Evolutionary conservation across 2,329 filamentous ascomycete genomes (phyloP).

Genomic region (Chaetomium globosum): DNA sequence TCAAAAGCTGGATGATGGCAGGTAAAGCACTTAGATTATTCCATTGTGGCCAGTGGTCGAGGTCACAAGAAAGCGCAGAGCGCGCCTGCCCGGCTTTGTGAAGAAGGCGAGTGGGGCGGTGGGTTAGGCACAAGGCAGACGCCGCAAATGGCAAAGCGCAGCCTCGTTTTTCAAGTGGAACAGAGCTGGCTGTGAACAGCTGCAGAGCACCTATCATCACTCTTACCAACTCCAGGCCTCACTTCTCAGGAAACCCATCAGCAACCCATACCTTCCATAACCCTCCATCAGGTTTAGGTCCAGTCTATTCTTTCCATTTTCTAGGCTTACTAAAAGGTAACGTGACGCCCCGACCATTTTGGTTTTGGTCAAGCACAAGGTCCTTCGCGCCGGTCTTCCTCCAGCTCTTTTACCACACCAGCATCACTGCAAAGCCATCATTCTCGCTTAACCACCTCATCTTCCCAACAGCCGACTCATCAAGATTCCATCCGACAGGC

Average conservation of each 20-base stretch:
- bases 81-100: background rate
- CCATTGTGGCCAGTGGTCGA: background rate
- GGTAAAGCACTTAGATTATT: too few species aligned
- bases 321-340: background rate
- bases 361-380: background rate
- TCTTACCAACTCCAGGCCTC: background rate
- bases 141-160: background rate
- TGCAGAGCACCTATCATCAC: background rate
- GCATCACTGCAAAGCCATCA: slow-evolving; percentile 4
- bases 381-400: background rate
- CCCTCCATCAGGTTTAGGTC: background rate
- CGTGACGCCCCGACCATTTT: background rate
- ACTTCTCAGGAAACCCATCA: background rate
- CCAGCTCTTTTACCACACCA: background rate
- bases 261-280: background rate
- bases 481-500: background rate
- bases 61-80: background rate
- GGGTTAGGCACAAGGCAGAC: background rate
- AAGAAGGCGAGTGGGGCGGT: background rate
- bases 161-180: background rate
- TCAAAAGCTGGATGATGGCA: too few species aligned
- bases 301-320: background rate
- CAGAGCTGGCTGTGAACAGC: background rate
- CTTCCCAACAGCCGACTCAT: background rate
- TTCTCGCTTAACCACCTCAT: background rate